phyloP scores from a whole-genome alignment of 2,329 filamentous ascomycete species.

The Fusarium azukiicola region DNA sequence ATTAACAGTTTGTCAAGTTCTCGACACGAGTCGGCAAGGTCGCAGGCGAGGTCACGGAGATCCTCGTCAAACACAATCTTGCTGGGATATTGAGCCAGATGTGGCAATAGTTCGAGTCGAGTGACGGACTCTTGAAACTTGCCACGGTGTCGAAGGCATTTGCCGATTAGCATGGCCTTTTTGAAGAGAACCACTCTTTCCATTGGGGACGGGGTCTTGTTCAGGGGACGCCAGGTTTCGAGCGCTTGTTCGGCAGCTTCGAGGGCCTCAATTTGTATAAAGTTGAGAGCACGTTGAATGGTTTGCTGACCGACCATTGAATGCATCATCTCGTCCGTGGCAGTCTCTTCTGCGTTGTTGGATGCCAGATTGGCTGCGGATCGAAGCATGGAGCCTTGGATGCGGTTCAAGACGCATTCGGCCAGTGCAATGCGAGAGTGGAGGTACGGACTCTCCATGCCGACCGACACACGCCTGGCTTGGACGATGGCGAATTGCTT shows the following conservation, averaged over 20 bases:
- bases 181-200: neutral
- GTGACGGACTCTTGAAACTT: neutral
- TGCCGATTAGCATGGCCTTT: neutral
- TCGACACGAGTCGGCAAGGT: neutral
- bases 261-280: slow-evolving; percentile 1
- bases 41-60: neutral
- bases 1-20: neutral
- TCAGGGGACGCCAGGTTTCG: neutral
- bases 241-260: neutral
- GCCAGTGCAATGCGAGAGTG: neutral
- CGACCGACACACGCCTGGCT: neutral
- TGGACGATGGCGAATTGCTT: neutral
- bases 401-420: neutral
- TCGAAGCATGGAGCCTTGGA: neutral
- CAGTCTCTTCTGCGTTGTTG: neutral
- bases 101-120: neutral
- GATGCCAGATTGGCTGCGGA: neutral
- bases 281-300: slow-evolving; percentile 7
- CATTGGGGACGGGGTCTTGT: neutral
- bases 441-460: neutral
- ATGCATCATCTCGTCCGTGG: neutral
- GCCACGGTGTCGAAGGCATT: neutral
- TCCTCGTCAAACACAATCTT: neutral
- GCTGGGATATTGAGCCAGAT: neutral
- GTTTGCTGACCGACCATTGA: neutral